Evolutionary conservation across 1,284 basidiomycete genomes (phyloP), one percentile per base, ranked within the genome.

Genomic region (Tetrapyrgos nigripes): DNA sequence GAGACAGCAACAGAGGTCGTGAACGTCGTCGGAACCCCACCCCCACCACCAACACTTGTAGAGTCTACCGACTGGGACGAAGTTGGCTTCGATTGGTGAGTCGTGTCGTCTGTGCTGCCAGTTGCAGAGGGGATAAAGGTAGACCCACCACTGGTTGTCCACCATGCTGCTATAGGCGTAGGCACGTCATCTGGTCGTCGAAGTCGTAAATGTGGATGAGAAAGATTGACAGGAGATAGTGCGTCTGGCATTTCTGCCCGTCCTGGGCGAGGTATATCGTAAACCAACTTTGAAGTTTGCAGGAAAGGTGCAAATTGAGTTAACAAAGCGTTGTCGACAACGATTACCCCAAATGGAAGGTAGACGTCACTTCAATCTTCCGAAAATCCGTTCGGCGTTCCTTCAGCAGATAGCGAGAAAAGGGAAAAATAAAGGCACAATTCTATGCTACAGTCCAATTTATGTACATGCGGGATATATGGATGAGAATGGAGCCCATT

Each of bases 1-100:
- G 74, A 74, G 35, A 73, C 59, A 44, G 78, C 71, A 57, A 62
- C 53, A 40, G 66, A 68, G 49, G 68, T 68, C 24, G 70, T 70
- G 64, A 79, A 75, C 27, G 76, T 74, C 13, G 74, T 74, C 55
- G 70, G 70, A 33, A 62, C 56, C 50, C 60, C 53, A 50, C 62
- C 63, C 27, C 54, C 55, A 24, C 62, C 60, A 14, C 40, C 44
- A 51, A 44, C 55, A 43, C 62, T 27, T 29, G 29, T 31, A 10
- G 29, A 48, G 33, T 29, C 19, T 17, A 28, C 27, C 11, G 29
- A 19, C n/a, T n/a, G 35, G 33, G 27, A 14, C 11, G 29, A 58
- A 23, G 29, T 43, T 14, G 4, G n/a, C n/a, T 21, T 37, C 2
- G 48, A 40, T 28, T 46, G 47, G 40, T 27, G 9, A 13, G 31